Evolutionary conservation across 495 filamentous ascomycete genomes (phyloP), one percentile per base, ranked within the genome.

Genomic region (Lophiotrema nucula): DNA sequence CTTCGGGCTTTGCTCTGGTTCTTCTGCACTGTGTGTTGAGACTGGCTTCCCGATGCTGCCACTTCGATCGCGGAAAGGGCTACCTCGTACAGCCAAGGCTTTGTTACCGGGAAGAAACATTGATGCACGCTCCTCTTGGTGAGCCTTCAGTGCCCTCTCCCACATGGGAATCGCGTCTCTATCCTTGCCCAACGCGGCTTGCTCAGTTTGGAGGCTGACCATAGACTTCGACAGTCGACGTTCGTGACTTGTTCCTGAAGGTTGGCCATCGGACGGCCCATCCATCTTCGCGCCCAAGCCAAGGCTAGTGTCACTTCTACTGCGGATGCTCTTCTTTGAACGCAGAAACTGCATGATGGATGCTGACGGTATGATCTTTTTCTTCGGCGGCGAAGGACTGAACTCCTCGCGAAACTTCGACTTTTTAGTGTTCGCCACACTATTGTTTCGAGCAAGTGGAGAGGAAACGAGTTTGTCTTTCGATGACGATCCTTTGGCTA

Each of bases 381-480:
- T 61, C n/a, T 39, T 22, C 1, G 56, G 52, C 10, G 60, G 61
- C 18, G 60, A 50, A 3, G 61, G 56, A 26, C 55, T 65, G 53
- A 67, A 65, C 24, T 67, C 56, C 47, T 67, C 60, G 4, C 42
- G 45, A 31, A 67, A 67, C 35, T 58, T 60, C 1, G 48, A 56
- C 24, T 53, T 52, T 26, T 64, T 64, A 4, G 58, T 55, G 12
- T 18, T 25, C 13, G 58, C 50, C 4, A 61, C 58, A 23, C 58
- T 61, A 28, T 61, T 61, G 41, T 61, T 61, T 4, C 58, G 50
- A 11, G 46, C 55, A n/a, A 60, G 16, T 2, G 18, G 45, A 3
- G 21, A 15, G n/a, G 18, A 12, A n/a, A 49, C 3, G 10, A 43
- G 25, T 4, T 21, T 13, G 15, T 52, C 37, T 10, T 44, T 52